Percentiles rank a stretch among this genome's conserved stretches.
phyloP scores from a whole-genome alignment of 371 early-diverging fungal species.

The Zancudomyces culisetae region DNA sequence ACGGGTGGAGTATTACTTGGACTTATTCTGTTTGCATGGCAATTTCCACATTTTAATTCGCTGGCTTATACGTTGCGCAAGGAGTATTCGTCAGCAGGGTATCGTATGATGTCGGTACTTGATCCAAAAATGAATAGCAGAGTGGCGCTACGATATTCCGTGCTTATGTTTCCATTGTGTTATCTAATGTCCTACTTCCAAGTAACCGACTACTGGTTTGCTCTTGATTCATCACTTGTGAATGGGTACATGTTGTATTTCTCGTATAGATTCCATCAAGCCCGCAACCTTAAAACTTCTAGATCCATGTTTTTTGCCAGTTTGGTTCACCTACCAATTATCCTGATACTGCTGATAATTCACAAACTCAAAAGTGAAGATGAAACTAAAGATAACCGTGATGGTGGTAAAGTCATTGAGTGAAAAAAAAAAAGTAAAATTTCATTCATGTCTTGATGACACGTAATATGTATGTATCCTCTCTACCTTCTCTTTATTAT shows the following conservation, averaged over 20 bases:
- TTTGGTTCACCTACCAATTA: constrained; percentile 67
- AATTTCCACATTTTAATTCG: constrained; percentile 95
- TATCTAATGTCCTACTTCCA: constrained; percentile 42
- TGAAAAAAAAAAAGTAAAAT: too few relatives aligned
- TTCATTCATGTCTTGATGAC: too few relatives aligned
- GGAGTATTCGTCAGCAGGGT: constrained; percentile 93
- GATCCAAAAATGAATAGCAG: constrained; percentile 74
- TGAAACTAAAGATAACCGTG: neutral
- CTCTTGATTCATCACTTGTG: constrained; percentile 46
- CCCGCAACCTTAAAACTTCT: constrained; percentile 56
- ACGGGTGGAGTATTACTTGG: constrained; percentile 66
- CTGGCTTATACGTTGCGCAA: constrained; percentile 75
- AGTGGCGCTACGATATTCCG: constrained; percentile 62
- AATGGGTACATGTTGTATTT: constrained; percentile 49
- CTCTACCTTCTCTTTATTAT: too few relatives aligned
- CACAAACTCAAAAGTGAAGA: constrained; percentile 34
- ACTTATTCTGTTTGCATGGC: constrained; percentile 79
- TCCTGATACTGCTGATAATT: constrained; percentile 65
- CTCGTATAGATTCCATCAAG: constrained; percentile 54
- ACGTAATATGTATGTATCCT: too few relatives aligned
- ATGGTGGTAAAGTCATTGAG: too few relatives aligned
- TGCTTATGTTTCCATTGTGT: constrained; percentile 70
- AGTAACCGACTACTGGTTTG: constrained; percentile 63
- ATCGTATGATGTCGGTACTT: constrained; percentile 82
- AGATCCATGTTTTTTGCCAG: constrained; percentile 80